Evolutionary conservation across 2,329 filamentous ascomycete species (phyloP), one percentile per base, ranked within the genome.

Genomic region (Cadophora malorum): DNA sequence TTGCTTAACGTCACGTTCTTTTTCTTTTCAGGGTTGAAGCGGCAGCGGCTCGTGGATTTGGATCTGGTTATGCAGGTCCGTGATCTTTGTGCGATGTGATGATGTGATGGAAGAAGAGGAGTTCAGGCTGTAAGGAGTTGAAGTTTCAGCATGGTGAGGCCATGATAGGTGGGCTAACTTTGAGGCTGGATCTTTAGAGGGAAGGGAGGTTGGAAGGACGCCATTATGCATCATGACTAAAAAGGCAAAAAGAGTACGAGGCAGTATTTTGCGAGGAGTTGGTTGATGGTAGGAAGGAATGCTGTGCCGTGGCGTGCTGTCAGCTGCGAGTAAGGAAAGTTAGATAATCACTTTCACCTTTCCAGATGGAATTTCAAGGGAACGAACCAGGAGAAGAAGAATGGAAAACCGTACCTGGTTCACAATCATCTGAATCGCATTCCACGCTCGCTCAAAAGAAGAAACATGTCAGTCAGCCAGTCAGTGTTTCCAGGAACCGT

Each of bases 401-500:
- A 10, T 45, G 41, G 41, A 19, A 16, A 45, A 45, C 52, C 7
- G 14, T 31, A 55, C 28, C 28, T 55, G 55, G 23, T 56, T 33
- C 53, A 58, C 8, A 58, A 58, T 58, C 55, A 58, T 58, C 55
- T 58, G 55, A 58, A 58, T 41, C 33, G 31, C 12, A 21, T 4
- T 55, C 33, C 52, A 28, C 35, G 35, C 12, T 4, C 35, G 35
- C 35, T 10, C 35, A 4, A 14, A 56, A 31, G n/a, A 21, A 38
- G n/a, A 58, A 38, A 35, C 31, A 23, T 14, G 19, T 33, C 55
- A 38, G 33, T 56, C 53, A 56, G 33, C 14, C 28, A 28, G 28
- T 56, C 53, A 56, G 33, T 23, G 55, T 58, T 58, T 58, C 55
- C 55, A 58, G 31, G 33, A 35, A 58, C 55, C 41, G 41, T 45